Percentiles rank a stretch among this genome's conserved stretches.
Evolutionary conservation across 2,329 filamentous ascomycete genomes (phyloP).

Genomic region (Neofusicoccum parvum): DNA sequence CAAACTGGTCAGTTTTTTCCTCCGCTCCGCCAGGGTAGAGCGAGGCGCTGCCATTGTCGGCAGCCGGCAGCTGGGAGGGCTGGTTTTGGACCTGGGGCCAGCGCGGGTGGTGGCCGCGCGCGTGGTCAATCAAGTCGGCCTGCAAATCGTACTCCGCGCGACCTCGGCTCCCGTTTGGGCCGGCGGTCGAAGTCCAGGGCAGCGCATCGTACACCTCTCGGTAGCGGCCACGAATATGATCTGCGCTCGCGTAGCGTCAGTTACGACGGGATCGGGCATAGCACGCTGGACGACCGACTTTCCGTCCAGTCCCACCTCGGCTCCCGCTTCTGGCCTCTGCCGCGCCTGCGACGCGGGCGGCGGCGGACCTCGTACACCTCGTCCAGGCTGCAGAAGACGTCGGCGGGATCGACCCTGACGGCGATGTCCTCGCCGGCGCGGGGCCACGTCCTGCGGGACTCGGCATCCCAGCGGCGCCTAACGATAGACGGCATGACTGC

Average conservation of each 20-base stretch:
- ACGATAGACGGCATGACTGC: neutral
- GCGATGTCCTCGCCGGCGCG: neutral
- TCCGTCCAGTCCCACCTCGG: neutral
- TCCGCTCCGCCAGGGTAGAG: neutral
- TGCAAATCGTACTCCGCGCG: neutral
- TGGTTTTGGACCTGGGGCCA: neutral
- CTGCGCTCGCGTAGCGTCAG: neutral
- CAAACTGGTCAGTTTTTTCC: neutral
- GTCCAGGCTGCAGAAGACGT: constrained; percentile 10
- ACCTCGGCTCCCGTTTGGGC: neutral
- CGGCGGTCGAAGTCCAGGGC: neutral
- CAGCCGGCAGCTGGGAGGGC: neutral
- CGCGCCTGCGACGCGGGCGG: neutral
- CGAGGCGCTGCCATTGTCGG: neutral
- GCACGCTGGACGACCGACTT: neutral
- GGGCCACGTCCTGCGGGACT: neutral
- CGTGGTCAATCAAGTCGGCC: neutral
- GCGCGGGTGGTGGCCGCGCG: neutral
- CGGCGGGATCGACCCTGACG: neutral
- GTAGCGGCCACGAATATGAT: neutral
- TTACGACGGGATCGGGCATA: neutral
- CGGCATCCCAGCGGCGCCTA: constrained; percentile 8
- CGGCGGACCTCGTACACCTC: constrained; percentile 7
- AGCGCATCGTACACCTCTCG: neutral
- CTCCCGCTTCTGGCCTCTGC: neutral